These are phyloP conservation scores for Haberlea rhodopensis DNA, from an alignment of 257 asterid species.

Conservation along the genomic window DNA sequence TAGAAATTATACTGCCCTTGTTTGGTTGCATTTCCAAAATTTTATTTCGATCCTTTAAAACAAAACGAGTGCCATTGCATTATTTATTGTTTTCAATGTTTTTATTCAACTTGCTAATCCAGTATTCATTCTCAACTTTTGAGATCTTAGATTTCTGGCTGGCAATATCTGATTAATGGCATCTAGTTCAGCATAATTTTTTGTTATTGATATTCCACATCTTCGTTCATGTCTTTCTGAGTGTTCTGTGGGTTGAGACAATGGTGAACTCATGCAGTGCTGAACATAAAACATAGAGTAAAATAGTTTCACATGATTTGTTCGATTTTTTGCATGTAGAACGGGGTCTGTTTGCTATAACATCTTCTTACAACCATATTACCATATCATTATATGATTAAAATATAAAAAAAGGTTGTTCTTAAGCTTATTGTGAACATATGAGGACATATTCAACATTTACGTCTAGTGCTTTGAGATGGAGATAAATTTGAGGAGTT, in stretches of 20 bases:
- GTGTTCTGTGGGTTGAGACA: background rate
- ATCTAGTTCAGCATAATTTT: no score
- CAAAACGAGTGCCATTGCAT: no score
- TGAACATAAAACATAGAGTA: background rate
- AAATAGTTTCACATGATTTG: background rate
- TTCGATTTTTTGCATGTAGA: background rate
- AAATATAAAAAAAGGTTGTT: background rate
- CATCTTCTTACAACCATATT: background rate
- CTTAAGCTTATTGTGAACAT: background rate
- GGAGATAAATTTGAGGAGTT: background rate
- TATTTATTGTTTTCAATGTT: no score
- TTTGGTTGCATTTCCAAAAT: no score
- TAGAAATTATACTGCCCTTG: no score
- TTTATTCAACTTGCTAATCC: no score
- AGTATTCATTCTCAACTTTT: no score
- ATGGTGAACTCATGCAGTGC: constrained; percentile 54
- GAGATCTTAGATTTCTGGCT: background rate
- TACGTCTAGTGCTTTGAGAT: no score
- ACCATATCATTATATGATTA: background rate
- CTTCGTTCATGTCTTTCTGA: background rate
- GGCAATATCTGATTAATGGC: background rate
- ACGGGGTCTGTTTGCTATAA: background rate
- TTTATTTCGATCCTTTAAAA: no score
- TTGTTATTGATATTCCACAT: background rate
- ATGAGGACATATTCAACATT: no score